Percentiles rank a stretch among this genome's conserved stretches.
Evolutionary conservation across 1,284 basidiomycete species (phyloP).

Genomic region (Caloboletus firmus): DNA sequence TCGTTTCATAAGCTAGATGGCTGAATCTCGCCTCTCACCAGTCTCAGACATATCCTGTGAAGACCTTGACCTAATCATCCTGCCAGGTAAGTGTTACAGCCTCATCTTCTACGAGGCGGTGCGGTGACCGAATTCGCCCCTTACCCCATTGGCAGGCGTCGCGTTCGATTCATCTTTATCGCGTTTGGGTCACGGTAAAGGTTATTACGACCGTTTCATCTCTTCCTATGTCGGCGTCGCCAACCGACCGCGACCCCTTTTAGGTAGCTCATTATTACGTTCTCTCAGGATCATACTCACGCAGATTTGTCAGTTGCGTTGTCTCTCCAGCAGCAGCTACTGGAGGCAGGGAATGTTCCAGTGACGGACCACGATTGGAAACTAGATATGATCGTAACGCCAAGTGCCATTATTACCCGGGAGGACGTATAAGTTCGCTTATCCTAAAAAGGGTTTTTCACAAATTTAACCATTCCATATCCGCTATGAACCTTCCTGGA

Average conservation of each 20-base stretch:
- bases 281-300: constrained; percentile 13
- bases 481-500: constrained; percentile 24
- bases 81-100: constrained; percentile 54
- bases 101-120: constrained; percentile 10
- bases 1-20: constrained; percentile 3
- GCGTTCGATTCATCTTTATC: constrained; percentile 73
- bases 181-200: constrained; percentile 77
- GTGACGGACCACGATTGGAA: constrained; percentile 63
- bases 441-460: background rate
- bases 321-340: constrained; percentile 63
- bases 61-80: constrained; percentile 62
- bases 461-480: constrained; percentile 14
- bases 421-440: constrained; percentile 21
- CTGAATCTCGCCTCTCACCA: constrained; percentile 26
- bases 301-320: constrained; percentile 51
- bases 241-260: constrained; percentile 45
- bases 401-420: constrained; percentile 40
- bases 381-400: constrained; percentile 64
- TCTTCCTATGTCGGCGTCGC: constrained; percentile 47
- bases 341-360: constrained; percentile 56
- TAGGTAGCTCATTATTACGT: constrained; percentile 44
- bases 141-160: constrained; percentile 48
- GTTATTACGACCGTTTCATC: constrained; percentile 77
- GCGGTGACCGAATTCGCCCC: constrained; percentile 7
- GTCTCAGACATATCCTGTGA: constrained; percentile 45